phyloP scores from a whole-genome alignment of 2,329 filamentous ascomycete species.

The Xylariomycetidae sp. region DNA sequence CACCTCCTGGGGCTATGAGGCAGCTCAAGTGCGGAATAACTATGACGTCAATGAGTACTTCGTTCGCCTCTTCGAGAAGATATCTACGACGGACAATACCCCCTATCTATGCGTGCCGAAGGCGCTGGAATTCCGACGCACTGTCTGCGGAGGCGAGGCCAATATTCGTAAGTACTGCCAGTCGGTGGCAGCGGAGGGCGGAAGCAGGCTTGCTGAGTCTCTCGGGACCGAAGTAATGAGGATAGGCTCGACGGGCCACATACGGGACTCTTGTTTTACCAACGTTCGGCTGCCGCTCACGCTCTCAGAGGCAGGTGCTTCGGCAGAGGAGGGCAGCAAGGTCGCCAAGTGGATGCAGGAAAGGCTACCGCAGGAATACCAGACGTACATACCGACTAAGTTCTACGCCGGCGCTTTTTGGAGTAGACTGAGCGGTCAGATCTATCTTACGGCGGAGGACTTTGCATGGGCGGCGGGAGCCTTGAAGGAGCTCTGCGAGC shows the following conservation, averaged over 20 bases:
- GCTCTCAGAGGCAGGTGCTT: slow-evolving; percentile 23
- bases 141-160: slow-evolving; percentile 55
- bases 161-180: slow-evolving; percentile 54
- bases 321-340: slow-evolving; percentile 1
- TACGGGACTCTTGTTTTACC: neutral
- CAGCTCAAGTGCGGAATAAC: slow-evolving; percentile 17
- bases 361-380: slow-evolving; percentile 35
- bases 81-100: slow-evolving; percentile 58
- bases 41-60: slow-evolving; percentile 42
- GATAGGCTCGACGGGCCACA: neutral
- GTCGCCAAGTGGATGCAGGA: slow-evolving; percentile 24
- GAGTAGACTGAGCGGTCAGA: slow-evolving; percentile 60
- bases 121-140: slow-evolving; percentile 55
- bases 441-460: slow-evolving; percentile 62
- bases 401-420: slow-evolving; percentile 54
- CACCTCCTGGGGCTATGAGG: slow-evolving; percentile 61
- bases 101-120: slow-evolving; percentile 56
- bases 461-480: slow-evolving; percentile 56
- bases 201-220: slow-evolving; percentile 44
- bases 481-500: slow-evolving; percentile 30
- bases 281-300: neutral
- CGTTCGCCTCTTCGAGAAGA: slow-evolving; percentile 56
- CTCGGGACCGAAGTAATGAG: slow-evolving; percentile 45
- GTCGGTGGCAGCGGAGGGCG: slow-evolving; percentile 49
- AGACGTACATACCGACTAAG: slow-evolving; percentile 56